These are phyloP conservation scores for Microsporum canis DNA, from an alignment of 2,329 filamentous ascomycete species.

Conservation along the genomic window DNA sequence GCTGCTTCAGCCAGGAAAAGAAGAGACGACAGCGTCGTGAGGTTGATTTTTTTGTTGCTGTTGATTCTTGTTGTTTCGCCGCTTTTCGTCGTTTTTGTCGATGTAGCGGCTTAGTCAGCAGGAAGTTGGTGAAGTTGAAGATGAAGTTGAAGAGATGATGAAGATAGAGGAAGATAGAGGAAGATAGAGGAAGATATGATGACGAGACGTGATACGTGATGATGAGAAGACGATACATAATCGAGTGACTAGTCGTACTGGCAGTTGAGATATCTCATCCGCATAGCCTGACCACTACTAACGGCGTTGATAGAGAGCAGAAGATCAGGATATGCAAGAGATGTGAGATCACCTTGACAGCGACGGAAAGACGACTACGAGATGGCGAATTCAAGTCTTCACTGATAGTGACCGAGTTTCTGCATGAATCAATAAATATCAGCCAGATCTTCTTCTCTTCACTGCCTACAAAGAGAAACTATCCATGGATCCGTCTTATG, in stretches of 20 bases:
- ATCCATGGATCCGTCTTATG: background rate
- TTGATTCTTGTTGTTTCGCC: background rate
- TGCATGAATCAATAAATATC: background rate
- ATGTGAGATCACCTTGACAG: background rate
- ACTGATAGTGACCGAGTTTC: background rate
- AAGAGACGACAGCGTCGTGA: background rate
- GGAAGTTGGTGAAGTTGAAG: background rate
- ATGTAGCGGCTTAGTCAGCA: background rate
- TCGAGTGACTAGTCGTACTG: too few relatives aligned
- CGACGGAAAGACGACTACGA: background rate
- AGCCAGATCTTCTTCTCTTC: background rate
- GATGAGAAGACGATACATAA: too few relatives aligned
- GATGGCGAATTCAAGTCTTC: background rate
- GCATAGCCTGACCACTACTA: background rate
- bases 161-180: background rate
- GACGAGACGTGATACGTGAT: too few relatives aligned
- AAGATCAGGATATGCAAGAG: background rate
- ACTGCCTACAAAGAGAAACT: background rate
- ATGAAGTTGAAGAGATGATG: background rate
- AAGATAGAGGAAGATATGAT: background rate
- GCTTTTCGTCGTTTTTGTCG: slow-evolving; percentile 1
- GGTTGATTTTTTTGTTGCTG: background rate
- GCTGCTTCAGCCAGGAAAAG: background rate
- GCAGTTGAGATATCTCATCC: background rate
- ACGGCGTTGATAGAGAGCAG: background rate